phyloP scores from a whole-genome alignment of 495 filamentous ascomycete species.

The Parmelia sp. region DNA sequence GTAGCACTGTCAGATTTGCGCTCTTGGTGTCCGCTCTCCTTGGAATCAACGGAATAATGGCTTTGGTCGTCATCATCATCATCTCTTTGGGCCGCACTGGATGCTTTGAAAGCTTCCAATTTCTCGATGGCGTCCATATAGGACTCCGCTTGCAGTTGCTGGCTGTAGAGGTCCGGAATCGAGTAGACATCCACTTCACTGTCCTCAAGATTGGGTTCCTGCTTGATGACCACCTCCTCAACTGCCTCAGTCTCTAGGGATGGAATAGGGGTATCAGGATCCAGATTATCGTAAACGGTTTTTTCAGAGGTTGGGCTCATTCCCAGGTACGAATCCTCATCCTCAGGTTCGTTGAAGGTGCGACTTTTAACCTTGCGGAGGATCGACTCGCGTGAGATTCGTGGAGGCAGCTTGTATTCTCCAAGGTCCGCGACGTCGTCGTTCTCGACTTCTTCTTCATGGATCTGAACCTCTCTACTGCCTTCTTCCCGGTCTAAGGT shows the following conservation, averaged over 20 bases:
- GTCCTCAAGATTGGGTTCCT: slow-evolving; percentile 51
- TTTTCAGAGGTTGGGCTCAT: slow-evolving; percentile 49
- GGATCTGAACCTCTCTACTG: slow-evolving; percentile 35
- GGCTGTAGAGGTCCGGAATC: slow-evolving; percentile 54
- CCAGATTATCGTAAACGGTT: slow-evolving; percentile 45
- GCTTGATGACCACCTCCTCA: slow-evolving; percentile 60
- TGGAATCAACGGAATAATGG: slow-evolving; percentile 44
- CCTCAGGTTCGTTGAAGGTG: slow-evolving; percentile 42
- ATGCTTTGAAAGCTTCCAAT: slow-evolving; percentile 41
- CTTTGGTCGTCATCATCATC: slow-evolving; percentile 46
- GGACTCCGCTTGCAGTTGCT: slow-evolving; percentile 33
- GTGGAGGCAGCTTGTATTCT: slow-evolving; percentile 60
- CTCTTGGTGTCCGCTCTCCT: slow-evolving; percentile 16
- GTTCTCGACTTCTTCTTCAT: slow-evolving; percentile 38
- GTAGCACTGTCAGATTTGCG: slow-evolving; percentile 26
- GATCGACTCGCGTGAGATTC: slow-evolving; percentile 90
- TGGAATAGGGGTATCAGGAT: slow-evolving; percentile 82
- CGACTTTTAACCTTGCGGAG: slow-evolving; percentile 71
- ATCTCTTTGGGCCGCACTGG: slow-evolving; percentile 36
- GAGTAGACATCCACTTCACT: slow-evolving; percentile 62
- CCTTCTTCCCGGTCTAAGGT: slow-evolving; percentile 36
- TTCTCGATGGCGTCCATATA: slow-evolving; percentile 45
- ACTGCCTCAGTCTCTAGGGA: slow-evolving; percentile 55
- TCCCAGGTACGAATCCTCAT: slow-evolving; percentile 53
- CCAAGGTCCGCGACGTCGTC: slow-evolving; percentile 51